Evolutionary conservation across 371 early-diverging fungal species (phyloP).

Genomic region (Saksenaea oblongispora): DNA sequence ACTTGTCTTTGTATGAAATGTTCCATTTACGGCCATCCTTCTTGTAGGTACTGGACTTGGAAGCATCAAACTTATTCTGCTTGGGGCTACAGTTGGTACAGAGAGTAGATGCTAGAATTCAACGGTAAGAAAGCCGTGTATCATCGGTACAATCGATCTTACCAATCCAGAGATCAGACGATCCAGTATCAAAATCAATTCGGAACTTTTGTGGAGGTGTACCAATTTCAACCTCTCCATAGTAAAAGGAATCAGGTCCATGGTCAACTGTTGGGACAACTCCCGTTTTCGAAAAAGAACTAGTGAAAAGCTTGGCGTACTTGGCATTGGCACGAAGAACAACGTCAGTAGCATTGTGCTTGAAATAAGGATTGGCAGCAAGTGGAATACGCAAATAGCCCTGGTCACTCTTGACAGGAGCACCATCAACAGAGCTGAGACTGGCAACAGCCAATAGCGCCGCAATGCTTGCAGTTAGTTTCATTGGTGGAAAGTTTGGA

Average conservation of each 20-base stretch:
- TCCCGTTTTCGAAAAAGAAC: not conserved
- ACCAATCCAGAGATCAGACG: conserved; percentile 66
- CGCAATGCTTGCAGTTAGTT: not conserved
- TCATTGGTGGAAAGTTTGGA: no score
- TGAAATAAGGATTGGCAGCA: conserved; percentile 11
- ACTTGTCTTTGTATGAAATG: conserved; percentile 56
- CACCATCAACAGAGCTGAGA: not conserved
- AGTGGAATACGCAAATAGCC: conserved; percentile 11
- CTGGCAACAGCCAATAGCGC: conserved; percentile 5
- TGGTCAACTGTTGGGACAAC: conserved; percentile 22
- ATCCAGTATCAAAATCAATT: conserved; percentile 76
- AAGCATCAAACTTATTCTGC: conserved; percentile 41
- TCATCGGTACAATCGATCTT: conserved; percentile 25
- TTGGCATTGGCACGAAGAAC: conserved; percentile 19
- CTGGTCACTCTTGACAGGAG: conserved; percentile 5
- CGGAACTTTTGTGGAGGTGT: conserved; percentile 65
- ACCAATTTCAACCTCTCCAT: conserved; percentile 59
- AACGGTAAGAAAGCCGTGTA: no score
- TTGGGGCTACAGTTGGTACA: conserved; percentile 18
- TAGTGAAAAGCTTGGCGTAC: conserved; percentile 11
- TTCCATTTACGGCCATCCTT: conserved; percentile 41
- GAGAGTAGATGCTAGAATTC: conserved; percentile 27
- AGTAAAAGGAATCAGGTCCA: conserved; percentile 44
- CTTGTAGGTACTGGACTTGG: conserved; percentile 46
- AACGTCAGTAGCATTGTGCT: conserved; percentile 17